Conservation (phyloP, 768 basidiomycete genomes). For the Cystofilobasidium bisporidii region DNA sequence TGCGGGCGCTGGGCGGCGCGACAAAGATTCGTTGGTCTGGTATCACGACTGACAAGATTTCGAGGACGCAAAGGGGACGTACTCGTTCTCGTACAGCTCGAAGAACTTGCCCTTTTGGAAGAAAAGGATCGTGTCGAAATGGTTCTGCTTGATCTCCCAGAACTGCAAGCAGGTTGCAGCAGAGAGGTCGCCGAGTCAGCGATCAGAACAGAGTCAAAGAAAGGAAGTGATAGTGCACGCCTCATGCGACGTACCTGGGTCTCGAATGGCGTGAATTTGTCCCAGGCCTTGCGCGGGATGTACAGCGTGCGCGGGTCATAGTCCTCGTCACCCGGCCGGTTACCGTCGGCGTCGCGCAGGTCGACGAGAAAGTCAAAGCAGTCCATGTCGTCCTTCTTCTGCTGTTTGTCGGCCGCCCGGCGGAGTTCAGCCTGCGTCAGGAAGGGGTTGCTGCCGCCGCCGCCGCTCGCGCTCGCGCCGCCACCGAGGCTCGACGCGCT, state of each 20-base stretch:
- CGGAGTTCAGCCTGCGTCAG: constrained; percentile 75
- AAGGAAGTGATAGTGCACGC: too few species aligned
- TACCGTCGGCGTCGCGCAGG: constrained; percentile 49
- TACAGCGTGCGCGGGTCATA: constrained; percentile 85
- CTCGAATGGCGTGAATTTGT: constrained; percentile 85
- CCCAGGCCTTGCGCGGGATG: constrained; percentile 68
- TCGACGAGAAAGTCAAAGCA: constrained; percentile 33
- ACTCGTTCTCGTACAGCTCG: constrained; percentile 74
- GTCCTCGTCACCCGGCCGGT: constrained; percentile 58
- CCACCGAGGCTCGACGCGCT: neutral
- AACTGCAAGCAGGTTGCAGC: too few species aligned
- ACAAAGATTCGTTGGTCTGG: too few species aligned
- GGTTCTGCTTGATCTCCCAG: constrained; percentile 87
- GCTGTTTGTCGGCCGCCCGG: constrained; percentile 63
- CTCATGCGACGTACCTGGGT: constrained; percentile 59
- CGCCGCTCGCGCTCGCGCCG: constrained; percentile 14
- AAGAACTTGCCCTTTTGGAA: constrained; percentile 66
- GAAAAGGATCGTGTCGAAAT: constrained; percentile 72
- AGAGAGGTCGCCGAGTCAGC: too few species aligned
- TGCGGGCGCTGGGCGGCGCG: constrained; percentile 36
- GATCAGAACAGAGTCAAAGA: too few species aligned
- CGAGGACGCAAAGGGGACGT: too few species aligned
- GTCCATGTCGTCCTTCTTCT: constrained; percentile 64
- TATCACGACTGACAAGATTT: too few species aligned
- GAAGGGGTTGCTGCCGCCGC: constrained; percentile 44